A percentile compares a stretch with the other conserved stretches of the same genome.
These are phyloP conservation scores for Ustilago curta DNA, from an alignment of 1,284 basidiomycete genomes.

Conservation along the genomic window DNA sequence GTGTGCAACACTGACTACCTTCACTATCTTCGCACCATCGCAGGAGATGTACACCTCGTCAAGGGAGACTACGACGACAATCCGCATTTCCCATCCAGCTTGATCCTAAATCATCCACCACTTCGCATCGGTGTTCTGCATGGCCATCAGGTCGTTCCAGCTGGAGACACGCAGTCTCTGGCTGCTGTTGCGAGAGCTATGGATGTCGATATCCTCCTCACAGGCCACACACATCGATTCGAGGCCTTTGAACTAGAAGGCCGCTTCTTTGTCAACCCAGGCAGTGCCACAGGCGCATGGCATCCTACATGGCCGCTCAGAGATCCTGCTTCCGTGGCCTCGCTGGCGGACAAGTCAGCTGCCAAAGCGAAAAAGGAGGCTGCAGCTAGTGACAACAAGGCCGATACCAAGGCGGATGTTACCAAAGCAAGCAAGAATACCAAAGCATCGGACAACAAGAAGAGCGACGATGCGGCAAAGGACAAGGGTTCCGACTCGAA, in stretches of 20 bases:
- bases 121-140: conserved; percentile 93
- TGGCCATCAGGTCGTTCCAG: conserved; percentile 93
- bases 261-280: conserved; percentile 95
- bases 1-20: conserved; percentile 97
- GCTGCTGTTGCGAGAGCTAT: conserved; percentile 86
- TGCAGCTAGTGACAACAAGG: conserved; percentile 20
- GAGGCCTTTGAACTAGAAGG: conserved; percentile 91
- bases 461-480: conserved; percentile 23
- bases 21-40: conserved; percentile 95
- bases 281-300: conserved; percentile 95
- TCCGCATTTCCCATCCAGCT: conserved; percentile 81
- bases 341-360: conserved; percentile 24
- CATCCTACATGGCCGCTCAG: conserved; percentile 71
- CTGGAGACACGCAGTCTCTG: conserved; percentile 89
- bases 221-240: conserved; percentile 95
- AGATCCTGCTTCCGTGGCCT: conserved; percentile 37
- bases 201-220: conserved; percentile 95
- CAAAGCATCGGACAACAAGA: conserved; percentile 27
- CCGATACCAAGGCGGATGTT: conserved; percentile 30
- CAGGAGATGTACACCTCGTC: conserved; percentile 92
- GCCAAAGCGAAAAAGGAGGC: conserved; percentile 27
- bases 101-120: conserved; percentile 85
- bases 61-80: conserved; percentile 95
- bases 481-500: conserved; percentile 33
- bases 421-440: conserved; percentile 26